Percentiles rank a stretch among this genome's conserved stretches.
These are phyloP conservation scores for Komagataella pseudopastoris DNA, from an alignment of 805 yeast species.

Conservation along the genomic window DNA sequence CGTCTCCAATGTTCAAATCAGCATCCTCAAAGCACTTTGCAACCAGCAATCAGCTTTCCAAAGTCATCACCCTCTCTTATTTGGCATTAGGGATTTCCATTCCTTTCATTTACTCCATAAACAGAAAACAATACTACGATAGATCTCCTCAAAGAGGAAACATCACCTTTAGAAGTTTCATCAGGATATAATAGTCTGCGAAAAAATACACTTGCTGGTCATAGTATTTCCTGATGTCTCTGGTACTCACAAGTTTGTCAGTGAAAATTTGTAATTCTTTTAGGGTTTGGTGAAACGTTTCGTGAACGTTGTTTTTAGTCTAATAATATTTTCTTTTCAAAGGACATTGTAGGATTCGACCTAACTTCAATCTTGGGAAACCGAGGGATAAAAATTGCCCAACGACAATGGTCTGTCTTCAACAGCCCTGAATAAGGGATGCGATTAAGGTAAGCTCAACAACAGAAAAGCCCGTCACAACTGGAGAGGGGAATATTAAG, in stretches of 20 bases:
- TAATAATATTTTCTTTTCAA: background rate
- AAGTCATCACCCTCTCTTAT: slow-evolving; percentile 15
- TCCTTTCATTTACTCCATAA: slow-evolving; percentile 12
- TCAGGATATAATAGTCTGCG: slow-evolving; percentile 13
- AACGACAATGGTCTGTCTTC: no score
- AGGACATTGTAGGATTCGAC: no score
- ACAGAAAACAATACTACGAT: slow-evolving; percentile 6
- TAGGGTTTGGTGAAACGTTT: slow-evolving; percentile 1
- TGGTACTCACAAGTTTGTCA: background rate
- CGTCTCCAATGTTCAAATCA: background rate
- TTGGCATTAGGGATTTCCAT: slow-evolving; percentile 19
- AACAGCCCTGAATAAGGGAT: no score
- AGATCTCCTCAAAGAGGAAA: slow-evolving; percentile 11
- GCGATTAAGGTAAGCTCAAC: background rate
- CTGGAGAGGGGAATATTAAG: background rate
- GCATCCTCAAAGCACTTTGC: background rate
- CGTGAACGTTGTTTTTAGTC: background rate
- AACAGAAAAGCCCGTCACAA: background rate
- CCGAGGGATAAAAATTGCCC: no score
- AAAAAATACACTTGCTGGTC: background rate
- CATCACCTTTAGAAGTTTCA: slow-evolving; percentile 16
- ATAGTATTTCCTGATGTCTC: slow-evolving; percentile 1
- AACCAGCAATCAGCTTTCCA: slow-evolving; percentile 5
- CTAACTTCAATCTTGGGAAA: no score
- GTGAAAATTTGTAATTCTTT: background rate